phyloP scores from a whole-genome alignment of 116 monocot genomes.

The Papilionanthe hybrid region DNA sequence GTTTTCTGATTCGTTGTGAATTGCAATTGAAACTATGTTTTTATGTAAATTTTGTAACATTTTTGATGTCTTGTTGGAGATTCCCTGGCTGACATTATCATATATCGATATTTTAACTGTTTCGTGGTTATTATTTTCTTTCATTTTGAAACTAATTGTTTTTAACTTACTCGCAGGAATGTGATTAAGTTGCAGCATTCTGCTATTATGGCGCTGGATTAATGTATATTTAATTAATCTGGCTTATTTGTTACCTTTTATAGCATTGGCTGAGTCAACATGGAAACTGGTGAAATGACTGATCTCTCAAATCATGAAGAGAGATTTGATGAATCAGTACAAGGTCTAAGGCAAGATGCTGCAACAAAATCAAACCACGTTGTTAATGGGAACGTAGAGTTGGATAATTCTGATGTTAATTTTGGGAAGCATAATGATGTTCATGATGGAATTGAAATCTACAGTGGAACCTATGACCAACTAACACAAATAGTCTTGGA shows the following conservation, averaged over 20 bases:
- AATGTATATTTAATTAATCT: not conserved
- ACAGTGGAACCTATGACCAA: slow-evolving; percentile 27
- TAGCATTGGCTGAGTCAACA: not conserved
- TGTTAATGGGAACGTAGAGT: not conserved
- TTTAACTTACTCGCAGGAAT: not conserved
- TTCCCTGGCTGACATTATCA: not conserved
- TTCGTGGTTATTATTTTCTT: not conserved
- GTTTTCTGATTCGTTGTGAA: not conserved
- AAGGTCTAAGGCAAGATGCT: slow-evolving; percentile 8
- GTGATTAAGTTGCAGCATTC: not conserved
- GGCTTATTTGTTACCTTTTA: slow-evolving; percentile 1
- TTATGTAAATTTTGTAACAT: not conserved
- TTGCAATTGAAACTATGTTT: not conserved
- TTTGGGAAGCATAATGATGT: slow-evolving; percentile 5
- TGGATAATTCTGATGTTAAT: slow-evolving; percentile 1
- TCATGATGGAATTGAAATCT: not conserved
- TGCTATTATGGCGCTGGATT: not conserved
- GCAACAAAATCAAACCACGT: slow-evolving; percentile 5
- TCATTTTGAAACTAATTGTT: not conserved
- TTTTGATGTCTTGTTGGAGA: not conserved
- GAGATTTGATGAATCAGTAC: slow-evolving; percentile 4
- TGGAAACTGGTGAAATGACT: slow-evolving; percentile 15
- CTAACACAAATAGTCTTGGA: slow-evolving; percentile 33
- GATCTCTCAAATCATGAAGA: slow-evolving; percentile 9
- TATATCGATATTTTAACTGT: not conserved